Percentiles rank a stretch among this genome's conserved stretches.
phyloP scores from a whole-genome alignment of 176 grass and related monocot species.

The Musa itinerans region DNA sequence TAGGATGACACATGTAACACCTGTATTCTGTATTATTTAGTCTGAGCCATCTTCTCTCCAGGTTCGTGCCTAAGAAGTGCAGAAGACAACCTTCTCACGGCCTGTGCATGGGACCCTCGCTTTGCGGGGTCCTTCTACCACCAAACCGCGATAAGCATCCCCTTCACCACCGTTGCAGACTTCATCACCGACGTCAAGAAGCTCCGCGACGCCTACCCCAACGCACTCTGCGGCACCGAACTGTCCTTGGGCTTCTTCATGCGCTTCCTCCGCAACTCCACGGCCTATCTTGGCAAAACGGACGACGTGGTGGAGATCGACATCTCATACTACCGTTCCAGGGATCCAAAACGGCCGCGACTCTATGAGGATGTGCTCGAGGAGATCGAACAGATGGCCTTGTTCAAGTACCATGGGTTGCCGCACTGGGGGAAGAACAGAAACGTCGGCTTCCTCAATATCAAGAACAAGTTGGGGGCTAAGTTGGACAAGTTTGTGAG shows the following conservation, averaged over 20 bases:
- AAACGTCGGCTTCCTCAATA: conserved; percentile 32
- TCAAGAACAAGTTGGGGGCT: conserved; percentile 15
- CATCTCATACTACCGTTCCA: conserved; percentile 47
- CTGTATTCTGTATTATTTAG: neutral
- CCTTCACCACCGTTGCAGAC: conserved; percentile 18
- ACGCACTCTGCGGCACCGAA: conserved; percentile 43
- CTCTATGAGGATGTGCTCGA: conserved; percentile 34
- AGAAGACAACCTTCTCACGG: conserved; percentile 37
- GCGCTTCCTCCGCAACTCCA: conserved; percentile 35
- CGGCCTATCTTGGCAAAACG: conserved; percentile 38
- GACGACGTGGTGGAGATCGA: conserved; percentile 46
- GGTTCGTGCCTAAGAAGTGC: conserved; percentile 20
- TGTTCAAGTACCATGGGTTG: conserved; percentile 45
- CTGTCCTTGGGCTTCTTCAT: conserved; percentile 41
- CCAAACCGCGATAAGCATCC: conserved; percentile 43
- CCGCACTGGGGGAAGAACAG: conserved; percentile 73
- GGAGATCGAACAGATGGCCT: conserved; percentile 55
- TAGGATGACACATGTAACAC: too few relatives aligned
- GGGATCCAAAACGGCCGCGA: conserved; percentile 21
- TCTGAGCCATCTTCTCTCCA: neutral
- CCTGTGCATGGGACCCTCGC: conserved; percentile 59
- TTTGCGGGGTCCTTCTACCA: conserved; percentile 29
- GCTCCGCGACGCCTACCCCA: conserved; percentile 37
- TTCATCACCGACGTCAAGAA: conserved; percentile 48
- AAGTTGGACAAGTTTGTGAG: conserved; percentile 22